Conservation (phyloP, 2,329 filamentous ascomycete genomes). For the Tetracladium maxilliforme region DNA sequence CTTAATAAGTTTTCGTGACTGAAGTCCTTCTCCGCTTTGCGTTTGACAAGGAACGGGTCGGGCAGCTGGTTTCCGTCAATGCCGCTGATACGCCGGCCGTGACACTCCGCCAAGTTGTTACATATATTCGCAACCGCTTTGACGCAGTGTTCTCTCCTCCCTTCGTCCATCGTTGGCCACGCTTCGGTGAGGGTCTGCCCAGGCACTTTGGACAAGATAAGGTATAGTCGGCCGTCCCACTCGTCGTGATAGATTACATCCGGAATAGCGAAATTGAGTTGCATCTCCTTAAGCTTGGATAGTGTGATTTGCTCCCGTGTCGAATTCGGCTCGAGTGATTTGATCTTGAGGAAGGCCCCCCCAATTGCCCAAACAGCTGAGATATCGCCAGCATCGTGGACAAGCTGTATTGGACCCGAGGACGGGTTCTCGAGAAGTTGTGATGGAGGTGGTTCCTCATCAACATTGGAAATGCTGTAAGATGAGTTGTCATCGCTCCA, state of each 20-base stretch:
- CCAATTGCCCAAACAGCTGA: slow-evolving; percentile 1
- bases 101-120: slow-evolving; percentile 1
- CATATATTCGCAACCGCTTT: not conserved
- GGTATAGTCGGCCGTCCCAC: not conserved
- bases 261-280: slow-evolving; percentile 1
- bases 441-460: not conserved
- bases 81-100: not conserved
- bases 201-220: not conserved
- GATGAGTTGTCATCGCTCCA: not conserved
- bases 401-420: not conserved
- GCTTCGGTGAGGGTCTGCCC: not conserved
- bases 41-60: slow-evolving; percentile 5
- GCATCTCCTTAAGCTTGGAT: not conserved
- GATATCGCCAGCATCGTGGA: slow-evolving; percentile 1
- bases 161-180: slow-evolving; percentile 1
- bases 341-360: slow-evolving; percentile 1
- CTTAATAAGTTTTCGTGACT: slow-evolving; percentile 5
- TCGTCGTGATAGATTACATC: slow-evolving; percentile 1
- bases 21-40: slow-evolving; percentile 4
- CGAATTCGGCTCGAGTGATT: not conserved
- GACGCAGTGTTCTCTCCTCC: not conserved
- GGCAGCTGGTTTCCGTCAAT: slow-evolving; percentile 3
- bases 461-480: not conserved
- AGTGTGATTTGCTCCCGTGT: slow-evolving; percentile 1
- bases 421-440: not conserved